Evolutionary conservation across 2,329 filamentous ascomycete species (phyloP).

Genomic region (Xylaria sp.): DNA sequence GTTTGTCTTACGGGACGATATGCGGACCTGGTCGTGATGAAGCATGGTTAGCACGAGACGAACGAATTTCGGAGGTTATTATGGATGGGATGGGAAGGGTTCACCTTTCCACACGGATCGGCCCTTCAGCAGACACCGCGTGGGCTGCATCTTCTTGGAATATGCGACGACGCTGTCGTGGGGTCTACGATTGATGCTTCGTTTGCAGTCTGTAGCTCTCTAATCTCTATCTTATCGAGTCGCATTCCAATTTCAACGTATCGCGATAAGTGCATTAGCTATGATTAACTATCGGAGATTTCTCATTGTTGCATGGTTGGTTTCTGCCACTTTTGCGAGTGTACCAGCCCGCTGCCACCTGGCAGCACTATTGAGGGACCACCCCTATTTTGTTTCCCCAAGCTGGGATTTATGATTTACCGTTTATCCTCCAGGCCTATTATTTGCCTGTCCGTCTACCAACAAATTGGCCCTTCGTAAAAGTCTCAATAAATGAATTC

Average conservation of each 20-base stretch:
- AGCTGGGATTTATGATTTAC: slow-evolving; percentile 6
- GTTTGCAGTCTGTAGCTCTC: background rate
- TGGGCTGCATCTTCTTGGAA: slow-evolving; percentile 51
- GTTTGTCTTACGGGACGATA: slow-evolving; percentile 72
- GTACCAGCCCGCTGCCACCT: slow-evolving; percentile 9
- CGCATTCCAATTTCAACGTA: slow-evolving; percentile 17
- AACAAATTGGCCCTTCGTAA: background rate
- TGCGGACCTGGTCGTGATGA: slow-evolving; percentile 66
- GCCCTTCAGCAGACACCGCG: slow-evolving; percentile 52
- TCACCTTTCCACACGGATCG: slow-evolving; percentile 53
- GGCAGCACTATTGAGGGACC: background rate
- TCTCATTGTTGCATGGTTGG: background rate
- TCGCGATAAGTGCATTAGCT: slow-evolving; percentile 28
- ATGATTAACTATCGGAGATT: slow-evolving; percentile 16
- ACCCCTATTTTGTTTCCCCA: background rate
- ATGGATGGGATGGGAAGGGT: background rate
- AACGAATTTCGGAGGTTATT: background rate
- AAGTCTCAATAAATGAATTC: slow-evolving; percentile 3
- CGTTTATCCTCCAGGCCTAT: slow-evolving; percentile 18
- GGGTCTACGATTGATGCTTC: slow-evolving; percentile 7
- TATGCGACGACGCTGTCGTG: slow-evolving; percentile 26
- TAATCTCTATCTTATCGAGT: background rate
- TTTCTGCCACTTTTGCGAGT: background rate
- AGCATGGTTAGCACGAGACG: slow-evolving; percentile 8
- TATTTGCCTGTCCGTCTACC: slow-evolving; percentile 19